Percentiles rank a stretch among this genome's conserved stretches.
These are phyloP conservation scores for Rhexocercosporidium sp. DNA, from an alignment of 2,329 filamentous ascomycete species.

Conservation along the genomic window DNA sequence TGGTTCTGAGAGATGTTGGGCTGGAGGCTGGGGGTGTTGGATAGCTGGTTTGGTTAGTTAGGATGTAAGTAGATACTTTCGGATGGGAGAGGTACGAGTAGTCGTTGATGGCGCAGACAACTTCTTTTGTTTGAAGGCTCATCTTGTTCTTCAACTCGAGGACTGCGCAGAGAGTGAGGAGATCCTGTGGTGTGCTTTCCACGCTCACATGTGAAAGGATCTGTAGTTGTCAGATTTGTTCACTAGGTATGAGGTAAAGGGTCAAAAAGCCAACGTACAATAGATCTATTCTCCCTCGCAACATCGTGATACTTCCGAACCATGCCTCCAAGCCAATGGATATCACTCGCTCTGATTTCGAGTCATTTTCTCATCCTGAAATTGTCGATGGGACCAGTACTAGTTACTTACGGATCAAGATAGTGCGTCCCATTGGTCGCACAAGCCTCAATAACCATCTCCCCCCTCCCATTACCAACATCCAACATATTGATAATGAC, in stretches of 20 bases:
- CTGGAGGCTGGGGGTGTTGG: not conserved
- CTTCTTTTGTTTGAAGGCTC: conserved; percentile 12
- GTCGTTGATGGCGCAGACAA: conserved; percentile 1
- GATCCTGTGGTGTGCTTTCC: conserved; percentile 16
- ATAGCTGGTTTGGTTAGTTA: not conserved
- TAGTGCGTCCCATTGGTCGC: conserved; percentile 18
- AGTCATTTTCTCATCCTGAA: too few relatives aligned
- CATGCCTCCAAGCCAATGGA: conserved; percentile 15
- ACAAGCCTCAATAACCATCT: conserved; percentile 17
- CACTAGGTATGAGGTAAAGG: not conserved
- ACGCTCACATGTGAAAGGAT: conserved; percentile 12
- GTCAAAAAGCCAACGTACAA: not conserved
- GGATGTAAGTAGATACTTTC: not conserved
- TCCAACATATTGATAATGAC: conserved; percentile 12
- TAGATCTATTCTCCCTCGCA: conserved; percentile 12
- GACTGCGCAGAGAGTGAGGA: conserved; percentile 16
- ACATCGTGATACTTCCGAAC: conserved; percentile 19
- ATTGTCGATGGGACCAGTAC: too few relatives aligned
- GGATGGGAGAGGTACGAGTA: conserved; percentile 1
- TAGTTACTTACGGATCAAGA: conserved; percentile 13
- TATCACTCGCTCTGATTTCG: conserved; percentile 13
- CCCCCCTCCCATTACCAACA: not conserved
- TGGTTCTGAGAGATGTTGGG: not conserved
- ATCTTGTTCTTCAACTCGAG: conserved; percentile 16
- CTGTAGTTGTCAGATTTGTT: conserved; percentile 5